Conservation (phyloP, 257 asterid genomes). For the Linaria vulgaris region DNA sequence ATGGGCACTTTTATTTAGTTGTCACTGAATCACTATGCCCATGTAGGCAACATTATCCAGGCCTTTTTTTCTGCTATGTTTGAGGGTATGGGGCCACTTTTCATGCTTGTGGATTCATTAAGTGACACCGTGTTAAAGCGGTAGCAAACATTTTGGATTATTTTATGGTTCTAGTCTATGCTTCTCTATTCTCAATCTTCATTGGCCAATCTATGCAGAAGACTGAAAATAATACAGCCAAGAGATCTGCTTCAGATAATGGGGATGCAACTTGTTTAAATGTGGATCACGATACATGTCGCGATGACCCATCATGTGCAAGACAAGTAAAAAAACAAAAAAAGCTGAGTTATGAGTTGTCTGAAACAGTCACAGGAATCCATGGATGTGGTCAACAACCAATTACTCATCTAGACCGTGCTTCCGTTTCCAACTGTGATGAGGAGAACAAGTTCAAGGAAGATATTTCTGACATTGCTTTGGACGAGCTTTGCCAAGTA, state of each 20-base stretch:
- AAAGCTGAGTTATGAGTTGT: conserved; percentile 43
- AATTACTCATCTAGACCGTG: conserved; percentile 26
- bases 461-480: conserved; percentile 31
- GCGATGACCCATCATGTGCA: conserved; percentile 27
- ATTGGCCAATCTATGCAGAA: conserved; percentile 34
- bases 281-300: conserved; percentile 10
- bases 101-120: too few relatives aligned
- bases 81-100: too few relatives aligned
- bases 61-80: too few relatives aligned
- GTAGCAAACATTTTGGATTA: conserved; percentile 5
- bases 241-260: conserved; percentile 32
- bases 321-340: conserved; percentile 74
- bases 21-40: too few relatives aligned
- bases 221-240: conserved; percentile 21
- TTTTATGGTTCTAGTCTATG: conserved; percentile 2
- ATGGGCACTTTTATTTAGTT: neutral
- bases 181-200: conserved; percentile 14
- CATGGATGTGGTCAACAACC: conserved; percentile 27
- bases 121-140: neutral
- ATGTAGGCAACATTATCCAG: too few relatives aligned
- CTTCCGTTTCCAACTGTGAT: conserved; percentile 30
- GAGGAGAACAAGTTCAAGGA: conserved; percentile 36
- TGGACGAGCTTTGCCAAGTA: conserved; percentile 29
- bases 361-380: conserved; percentile 31
- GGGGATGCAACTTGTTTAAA: conserved; percentile 29